Conservation (phyloP, 1,284 basidiomycete species). For the Lentinula novae-zelandiae region DNA sequence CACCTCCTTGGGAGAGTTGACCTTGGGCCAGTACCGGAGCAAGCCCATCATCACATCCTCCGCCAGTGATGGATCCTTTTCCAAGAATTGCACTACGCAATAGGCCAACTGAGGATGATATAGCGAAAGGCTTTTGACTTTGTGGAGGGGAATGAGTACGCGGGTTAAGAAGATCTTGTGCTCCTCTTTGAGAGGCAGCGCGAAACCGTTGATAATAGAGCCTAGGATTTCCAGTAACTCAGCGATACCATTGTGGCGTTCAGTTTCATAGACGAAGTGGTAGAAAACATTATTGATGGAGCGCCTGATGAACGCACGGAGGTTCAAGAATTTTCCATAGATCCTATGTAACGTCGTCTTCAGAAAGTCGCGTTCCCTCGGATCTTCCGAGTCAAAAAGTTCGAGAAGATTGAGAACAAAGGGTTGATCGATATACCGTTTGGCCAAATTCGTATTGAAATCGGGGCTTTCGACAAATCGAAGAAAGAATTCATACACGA, state of each 20-base stretch:
- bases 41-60: conserved; percentile 96
- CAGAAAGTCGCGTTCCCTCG: conserved; percentile 97
- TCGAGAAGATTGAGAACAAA: conserved; percentile 97
- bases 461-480: conserved; percentile 98
- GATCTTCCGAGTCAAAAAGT: conserved; percentile 98
- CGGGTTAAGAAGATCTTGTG: conserved; percentile 98
- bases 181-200: conserved; percentile 96
- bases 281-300: conserved; percentile 99
- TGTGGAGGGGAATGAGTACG: conserved; percentile 96
- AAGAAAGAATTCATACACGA: conserved; percentile 99
- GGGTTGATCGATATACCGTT: conserved; percentile 94
- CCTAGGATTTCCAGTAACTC: conserved; percentile 98
- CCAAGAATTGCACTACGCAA: conserved; percentile 98
- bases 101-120: conserved; percentile 99
- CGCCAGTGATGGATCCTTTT: conserved; percentile 91
- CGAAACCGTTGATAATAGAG: conserved; percentile 99
- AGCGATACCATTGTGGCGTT: conserved; percentile 98
- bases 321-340: conserved; percentile 99
- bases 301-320: conserved; percentile 97
- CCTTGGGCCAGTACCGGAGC: conserved; percentile 98
- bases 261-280: conserved; percentile 98
- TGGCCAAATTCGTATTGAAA: conserved; percentile 98
- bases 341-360: conserved; percentile 99
- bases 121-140: conserved; percentile 94
- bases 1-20: conserved; percentile 99